Conservation (phyloP, 75 land plant genomes). For the Cupressus sempervirens region DNA sequence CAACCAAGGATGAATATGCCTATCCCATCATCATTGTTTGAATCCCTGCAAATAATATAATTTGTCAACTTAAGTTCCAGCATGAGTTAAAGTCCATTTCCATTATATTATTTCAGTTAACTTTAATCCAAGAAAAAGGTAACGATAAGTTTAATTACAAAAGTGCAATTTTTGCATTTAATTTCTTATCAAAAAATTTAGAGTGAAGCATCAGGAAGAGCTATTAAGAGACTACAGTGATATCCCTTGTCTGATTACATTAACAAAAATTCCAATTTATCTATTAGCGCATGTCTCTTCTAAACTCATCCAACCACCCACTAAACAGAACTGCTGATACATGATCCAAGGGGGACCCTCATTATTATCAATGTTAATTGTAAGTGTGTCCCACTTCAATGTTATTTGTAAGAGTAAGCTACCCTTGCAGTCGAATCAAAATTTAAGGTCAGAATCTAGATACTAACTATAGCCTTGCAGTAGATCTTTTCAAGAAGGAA, state of each 20-base stretch:
- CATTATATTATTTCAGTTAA: neutral
- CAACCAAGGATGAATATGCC: conserved; percentile 19
- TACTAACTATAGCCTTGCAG: neutral
- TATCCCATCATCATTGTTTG: neutral
- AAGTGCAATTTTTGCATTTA: neutral
- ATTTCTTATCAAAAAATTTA: neutral
- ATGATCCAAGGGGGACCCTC: conserved; percentile 30
- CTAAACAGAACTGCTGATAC: conserved; percentile 51
- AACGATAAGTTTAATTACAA: neutral
- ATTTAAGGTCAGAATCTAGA: too few species aligned
- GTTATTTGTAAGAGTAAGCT: too few species aligned
- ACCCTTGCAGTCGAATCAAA: too few species aligned
- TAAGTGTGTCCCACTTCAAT: conserved; percentile 41
- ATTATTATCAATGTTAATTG: conserved; percentile 47
- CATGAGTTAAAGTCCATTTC: neutral
- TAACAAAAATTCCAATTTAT: too few species aligned
- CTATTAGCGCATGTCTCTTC: too few species aligned
- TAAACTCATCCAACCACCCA: conserved; percentile 39
- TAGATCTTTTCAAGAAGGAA: neutral
- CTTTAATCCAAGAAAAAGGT: neutral
- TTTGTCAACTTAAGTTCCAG: neutral
- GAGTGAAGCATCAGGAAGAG: neutral
- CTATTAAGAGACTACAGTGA: conserved; percentile 25
- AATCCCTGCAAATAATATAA: neutral
- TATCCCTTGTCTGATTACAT: too few species aligned